Evolutionary conservation across 2,329 filamentous ascomycete species (phyloP).

Genomic region (Pseudogymnoascus sp.): DNA sequence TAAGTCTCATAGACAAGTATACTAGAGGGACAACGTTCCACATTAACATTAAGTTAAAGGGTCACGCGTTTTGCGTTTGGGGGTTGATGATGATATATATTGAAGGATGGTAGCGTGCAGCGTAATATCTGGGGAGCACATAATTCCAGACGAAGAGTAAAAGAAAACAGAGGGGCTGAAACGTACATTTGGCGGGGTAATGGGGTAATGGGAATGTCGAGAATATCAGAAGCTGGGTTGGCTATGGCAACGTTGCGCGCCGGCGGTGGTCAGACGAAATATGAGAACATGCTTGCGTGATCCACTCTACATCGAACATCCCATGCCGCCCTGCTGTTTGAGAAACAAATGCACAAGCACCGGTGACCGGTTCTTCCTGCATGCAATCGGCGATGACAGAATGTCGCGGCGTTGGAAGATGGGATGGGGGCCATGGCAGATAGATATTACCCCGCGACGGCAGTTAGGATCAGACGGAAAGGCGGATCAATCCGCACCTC

Average conservation of each 20-base stretch:
- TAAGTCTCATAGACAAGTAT: too few relatives aligned
- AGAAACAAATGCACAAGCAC: not conserved
- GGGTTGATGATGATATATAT: too few relatives aligned
- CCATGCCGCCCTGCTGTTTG: not conserved
- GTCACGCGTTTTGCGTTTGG: too few relatives aligned
- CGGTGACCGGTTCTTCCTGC: not conserved
- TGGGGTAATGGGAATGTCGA: not conserved
- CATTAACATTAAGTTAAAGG: too few relatives aligned
- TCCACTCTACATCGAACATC: not conserved
- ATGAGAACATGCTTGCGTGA: not conserved
- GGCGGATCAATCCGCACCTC: not conserved
- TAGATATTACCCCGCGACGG: slow-evolving; percentile 1
- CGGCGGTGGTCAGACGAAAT: not conserved
- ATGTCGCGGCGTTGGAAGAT: not conserved
- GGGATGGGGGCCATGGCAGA: not conserved
- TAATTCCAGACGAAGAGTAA: not conserved
- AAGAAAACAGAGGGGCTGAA: not conserved
- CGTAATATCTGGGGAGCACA: not conserved
- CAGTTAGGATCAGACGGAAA: not conserved
- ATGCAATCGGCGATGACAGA: not conserved
- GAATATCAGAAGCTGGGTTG: not conserved
- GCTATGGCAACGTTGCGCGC: not conserved
- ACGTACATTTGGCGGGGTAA: not conserved
- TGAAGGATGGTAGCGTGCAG: not conserved
- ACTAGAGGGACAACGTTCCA: too few relatives aligned